A percentile compares a stretch with the other conserved stretches of the same genome.
Conservation (phyloP, 2,329 filamentous ascomycete genomes). For the Pseudocercospora vitis region DNA sequence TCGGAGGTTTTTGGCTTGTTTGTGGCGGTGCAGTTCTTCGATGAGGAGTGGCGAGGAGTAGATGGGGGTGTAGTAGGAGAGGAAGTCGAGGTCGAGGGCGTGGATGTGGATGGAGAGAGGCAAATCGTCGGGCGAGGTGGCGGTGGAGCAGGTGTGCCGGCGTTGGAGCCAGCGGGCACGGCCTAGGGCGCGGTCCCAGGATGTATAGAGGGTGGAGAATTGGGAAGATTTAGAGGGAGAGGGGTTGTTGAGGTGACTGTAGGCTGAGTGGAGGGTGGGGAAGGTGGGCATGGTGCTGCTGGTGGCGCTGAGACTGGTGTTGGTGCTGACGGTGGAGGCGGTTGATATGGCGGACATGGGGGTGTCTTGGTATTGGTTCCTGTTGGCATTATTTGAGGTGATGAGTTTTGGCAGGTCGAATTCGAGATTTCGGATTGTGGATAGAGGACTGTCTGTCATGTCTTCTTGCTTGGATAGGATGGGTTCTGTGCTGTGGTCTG, state of each 20-base stretch:
- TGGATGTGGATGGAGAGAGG: background rate
- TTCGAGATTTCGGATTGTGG: background rate
- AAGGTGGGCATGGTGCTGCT: background rate
- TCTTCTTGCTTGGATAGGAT: background rate
- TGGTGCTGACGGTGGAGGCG: background rate
- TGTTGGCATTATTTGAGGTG: background rate
- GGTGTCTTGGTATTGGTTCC: background rate
- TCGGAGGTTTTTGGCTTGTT: background rate
- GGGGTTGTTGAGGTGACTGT: background rate
- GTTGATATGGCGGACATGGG: background rate
- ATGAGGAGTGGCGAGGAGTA: background rate
- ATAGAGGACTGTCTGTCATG: background rate
- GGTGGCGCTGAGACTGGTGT: background rate
- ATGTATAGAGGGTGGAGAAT: background rate
- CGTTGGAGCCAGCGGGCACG: conserved; percentile 1
- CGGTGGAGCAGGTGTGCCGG: background rate
- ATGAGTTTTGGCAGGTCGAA: background rate
- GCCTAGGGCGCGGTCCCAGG: conserved; percentile 1
- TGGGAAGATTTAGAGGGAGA: background rate
- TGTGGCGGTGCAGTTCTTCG: background rate
- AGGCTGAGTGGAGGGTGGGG: background rate
- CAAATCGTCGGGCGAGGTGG: too few relatives aligned
- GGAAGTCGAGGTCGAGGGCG: background rate
- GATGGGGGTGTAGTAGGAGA: background rate
- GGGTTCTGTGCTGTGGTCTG: background rate